Evolutionary conservation across 305 asterid species (phyloP).

Genomic region (Plantago rigida): DNA sequence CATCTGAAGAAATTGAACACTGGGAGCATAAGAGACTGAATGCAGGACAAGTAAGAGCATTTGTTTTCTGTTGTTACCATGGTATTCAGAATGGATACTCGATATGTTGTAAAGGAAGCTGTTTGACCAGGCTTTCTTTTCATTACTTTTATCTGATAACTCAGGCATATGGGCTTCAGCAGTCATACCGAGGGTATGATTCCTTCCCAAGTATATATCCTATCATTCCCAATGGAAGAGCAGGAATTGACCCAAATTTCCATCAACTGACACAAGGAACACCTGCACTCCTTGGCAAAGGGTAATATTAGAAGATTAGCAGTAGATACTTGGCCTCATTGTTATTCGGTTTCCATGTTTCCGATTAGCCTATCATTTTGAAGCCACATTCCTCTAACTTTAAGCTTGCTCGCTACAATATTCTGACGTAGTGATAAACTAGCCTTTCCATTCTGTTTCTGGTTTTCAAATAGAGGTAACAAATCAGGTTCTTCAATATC

Average conservation of each 20-base stretch:
- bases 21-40: constrained; percentile 78
- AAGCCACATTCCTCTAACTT: no score
- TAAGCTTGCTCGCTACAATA: no score
- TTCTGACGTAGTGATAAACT: no score
- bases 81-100: constrained; percentile 15
- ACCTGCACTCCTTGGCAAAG: constrained; percentile 60
- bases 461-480: no score
- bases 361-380: no score
- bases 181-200: constrained; percentile 38
- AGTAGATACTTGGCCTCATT: neutral
- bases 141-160: constrained; percentile 18
- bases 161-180: constrained; percentile 49
- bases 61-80: constrained; percentile 9
- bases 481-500: no score
- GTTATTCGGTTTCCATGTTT: neutral
- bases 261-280: constrained; percentile 41
- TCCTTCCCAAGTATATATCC: constrained; percentile 36
- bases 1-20: constrained; percentile 68
- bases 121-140: neutral
- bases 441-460: no score
- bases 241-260: constrained; percentile 38
- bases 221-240: constrained; percentile 36
- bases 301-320: constrained; percentile 35
- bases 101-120: neutral
- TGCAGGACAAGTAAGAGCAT: constrained; percentile 61